Base-by-base conservation (phyloP, 257 asterid genomes). In the Solanum etuberosum region DNA sequence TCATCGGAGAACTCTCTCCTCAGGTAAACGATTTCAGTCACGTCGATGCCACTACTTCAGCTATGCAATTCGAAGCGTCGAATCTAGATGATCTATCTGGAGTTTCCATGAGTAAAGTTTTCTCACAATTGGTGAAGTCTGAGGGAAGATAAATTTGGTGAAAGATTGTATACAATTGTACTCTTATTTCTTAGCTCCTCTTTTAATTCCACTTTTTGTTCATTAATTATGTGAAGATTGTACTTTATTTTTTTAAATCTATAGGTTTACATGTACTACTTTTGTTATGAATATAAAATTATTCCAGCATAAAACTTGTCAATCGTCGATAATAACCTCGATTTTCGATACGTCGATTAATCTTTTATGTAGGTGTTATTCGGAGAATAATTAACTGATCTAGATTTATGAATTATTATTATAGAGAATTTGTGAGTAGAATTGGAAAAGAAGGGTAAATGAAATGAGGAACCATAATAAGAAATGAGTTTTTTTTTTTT, bases 61-160 rank as follows among this genome's bases (percentile, higher is more conserved):
- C 86, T 23, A 87, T 88, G 9, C 92, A 85, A 13, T 91, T 90
- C 25, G 94, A 90, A 27, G 38, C 5, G n/a, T 88, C 93, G 7
- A 91, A 89, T 48, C 92, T 89, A 20, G 96, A 91, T 83, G 98
- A 92, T 87, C 88, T 92, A 8, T 92, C 95, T 9, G 95, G 93
- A 25, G 93, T 93, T 54, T 92, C 96, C 7, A 94, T 93, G 96
- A 93, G 96, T 78, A 57, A 90, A 35, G 96, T 94, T 29, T 94
- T 94, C 89, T 94, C 96, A 6, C 96, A 94, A 86, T 92, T 94
- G 89, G 93, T 93, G 4, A 94, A 94, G 86, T 93, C 97, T 1
- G 97, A 94, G 88, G 96, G 97, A 34, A 90, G 96, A 82, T 92
- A 92, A 92, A 68, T 23, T 16, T 31, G 67, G 29, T 59, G 68